phyloP scores from a whole-genome alignment of 345 rosid species.

The Combretum micranthum region DNA sequence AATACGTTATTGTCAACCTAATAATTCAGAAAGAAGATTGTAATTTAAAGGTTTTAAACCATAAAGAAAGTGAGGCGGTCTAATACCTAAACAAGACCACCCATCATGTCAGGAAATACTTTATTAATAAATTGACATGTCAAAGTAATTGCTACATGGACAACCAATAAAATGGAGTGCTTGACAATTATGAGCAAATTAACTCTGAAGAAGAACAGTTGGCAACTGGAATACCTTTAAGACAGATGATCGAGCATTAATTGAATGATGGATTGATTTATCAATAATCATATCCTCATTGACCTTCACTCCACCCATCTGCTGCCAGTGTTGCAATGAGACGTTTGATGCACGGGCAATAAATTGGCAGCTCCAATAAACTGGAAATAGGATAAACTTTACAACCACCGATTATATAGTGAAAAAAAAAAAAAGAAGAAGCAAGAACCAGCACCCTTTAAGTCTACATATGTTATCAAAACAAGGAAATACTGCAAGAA shows the following conservation, averaged over 20 bases:
- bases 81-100: too few relatives aligned
- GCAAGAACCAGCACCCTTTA: too few relatives aligned
- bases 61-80: too few relatives aligned
- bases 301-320: slow-evolving; percentile 88
- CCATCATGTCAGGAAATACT: too few relatives aligned
- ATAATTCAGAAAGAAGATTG: neutral
- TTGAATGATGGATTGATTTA: slow-evolving; percentile 65
- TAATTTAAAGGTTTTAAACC: neutral
- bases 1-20: neutral
- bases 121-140: too few relatives aligned
- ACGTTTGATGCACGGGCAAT: slow-evolving; percentile 80
- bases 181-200: neutral
- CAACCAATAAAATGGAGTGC: too few relatives aligned
- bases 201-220: neutral
- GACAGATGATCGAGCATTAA: slow-evolving; percentile 82
- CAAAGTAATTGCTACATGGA: too few relatives aligned
- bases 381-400: slow-evolving; percentile 21
- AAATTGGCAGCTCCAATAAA: slow-evolving; percentile 94
- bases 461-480: too few relatives aligned
- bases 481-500: too few relatives aligned
- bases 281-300: slow-evolving; percentile 76
- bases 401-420: too few relatives aligned
- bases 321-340: slow-evolving; percentile 84
- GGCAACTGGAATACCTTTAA: slow-evolving; percentile 54
- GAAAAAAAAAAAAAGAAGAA: too few relatives aligned